Evolutionary conservation across 345 rosid species (phyloP), one percentile per base, ranked within the genome.

Genomic region (Salix udensis): DNA sequence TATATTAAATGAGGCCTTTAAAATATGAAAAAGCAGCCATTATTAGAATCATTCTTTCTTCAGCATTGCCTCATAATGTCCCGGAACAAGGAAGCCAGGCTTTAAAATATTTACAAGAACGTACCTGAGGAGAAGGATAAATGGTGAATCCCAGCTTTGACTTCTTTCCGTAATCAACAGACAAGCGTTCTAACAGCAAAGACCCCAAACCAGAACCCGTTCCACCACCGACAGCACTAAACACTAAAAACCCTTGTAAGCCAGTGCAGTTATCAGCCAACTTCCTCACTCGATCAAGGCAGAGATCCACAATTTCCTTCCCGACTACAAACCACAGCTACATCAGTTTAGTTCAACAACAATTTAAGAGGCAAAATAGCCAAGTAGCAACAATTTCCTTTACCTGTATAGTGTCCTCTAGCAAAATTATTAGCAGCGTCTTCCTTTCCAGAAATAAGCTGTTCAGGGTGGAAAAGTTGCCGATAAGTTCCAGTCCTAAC

Each of bases 381-480:
- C 0, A 23, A 34, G 52, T 26, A 23, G 42, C 7, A 23, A 52
- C 24, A 36, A 70, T 12, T 6, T 50, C 16, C 18, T 60, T 70
- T 23, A 82, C 85, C 82, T 58, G 85, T 82, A 23, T 82, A 82
- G 73, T 82, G 85, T 4, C 85, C 85, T 42, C 85, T 75, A 18
- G 85, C 85, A 69, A 82, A 82, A 62, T 79, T 82, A 62, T 82
- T 82, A 28, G 85, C 85, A 72, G 85, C 85, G 73, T 82, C 85
- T 79, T 82, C 85, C 78, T 82, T 82, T 10, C 85, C 85, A 40
- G 85, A 82, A 68, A 82, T 82, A 39, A 82, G 85, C 55, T 82
- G 85, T 79, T 82, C 85, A 21, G 85, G 85, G 50, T 82, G 85
- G 72, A 78, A 82, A 34, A 78, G 77, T 65, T 82, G 82, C 21